These are phyloP conservation scores for Colletotrichum paranaense DNA, from an alignment of 2,329 filamentous ascomycete genomes.

Conservation along the genomic window DNA sequence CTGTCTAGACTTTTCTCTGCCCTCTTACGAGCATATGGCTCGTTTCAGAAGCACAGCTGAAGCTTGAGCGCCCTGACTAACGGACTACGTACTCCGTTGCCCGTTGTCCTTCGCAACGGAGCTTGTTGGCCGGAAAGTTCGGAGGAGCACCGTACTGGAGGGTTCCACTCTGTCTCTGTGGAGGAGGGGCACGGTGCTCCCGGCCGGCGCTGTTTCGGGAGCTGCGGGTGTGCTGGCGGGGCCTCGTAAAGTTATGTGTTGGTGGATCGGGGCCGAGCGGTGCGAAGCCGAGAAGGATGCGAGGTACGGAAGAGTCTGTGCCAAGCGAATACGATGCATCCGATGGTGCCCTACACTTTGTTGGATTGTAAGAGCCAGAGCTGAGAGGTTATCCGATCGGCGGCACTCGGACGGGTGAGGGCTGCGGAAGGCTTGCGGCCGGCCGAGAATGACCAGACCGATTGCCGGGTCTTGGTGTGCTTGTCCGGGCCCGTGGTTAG, in stretches of 20 bases:
- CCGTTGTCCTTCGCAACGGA: background rate
- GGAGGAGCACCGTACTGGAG: background rate
- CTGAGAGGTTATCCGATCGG: slow-evolving; percentile 7
- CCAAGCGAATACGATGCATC: background rate
- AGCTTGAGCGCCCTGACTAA: slow-evolving; percentile 13
- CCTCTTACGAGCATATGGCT: background rate
- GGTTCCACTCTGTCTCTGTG: background rate
- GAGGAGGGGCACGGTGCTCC: background rate
- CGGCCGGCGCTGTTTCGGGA: background rate
- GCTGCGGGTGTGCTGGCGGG: background rate
- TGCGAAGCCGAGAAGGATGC: slow-evolving; percentile 6
- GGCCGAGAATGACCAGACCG: background rate
- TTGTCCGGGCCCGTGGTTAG: background rate
- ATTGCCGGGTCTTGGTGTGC: background rate
- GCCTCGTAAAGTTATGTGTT: background rate
- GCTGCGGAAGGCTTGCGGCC: background rate
- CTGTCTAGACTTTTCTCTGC: background rate
- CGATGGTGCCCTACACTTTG: background rate
- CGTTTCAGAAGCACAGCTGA: slow-evolving; percentile 26
- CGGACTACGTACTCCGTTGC: background rate
- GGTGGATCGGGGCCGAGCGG: background rate
- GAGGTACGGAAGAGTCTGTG: background rate
- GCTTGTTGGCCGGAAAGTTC: slow-evolving; percentile 9
- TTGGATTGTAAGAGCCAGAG: background rate
- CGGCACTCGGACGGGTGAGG: background rate